Evolutionary conservation across 2,329 filamentous ascomycete genomes (phyloP).

Genomic region (Claviceps arundinis): DNA sequence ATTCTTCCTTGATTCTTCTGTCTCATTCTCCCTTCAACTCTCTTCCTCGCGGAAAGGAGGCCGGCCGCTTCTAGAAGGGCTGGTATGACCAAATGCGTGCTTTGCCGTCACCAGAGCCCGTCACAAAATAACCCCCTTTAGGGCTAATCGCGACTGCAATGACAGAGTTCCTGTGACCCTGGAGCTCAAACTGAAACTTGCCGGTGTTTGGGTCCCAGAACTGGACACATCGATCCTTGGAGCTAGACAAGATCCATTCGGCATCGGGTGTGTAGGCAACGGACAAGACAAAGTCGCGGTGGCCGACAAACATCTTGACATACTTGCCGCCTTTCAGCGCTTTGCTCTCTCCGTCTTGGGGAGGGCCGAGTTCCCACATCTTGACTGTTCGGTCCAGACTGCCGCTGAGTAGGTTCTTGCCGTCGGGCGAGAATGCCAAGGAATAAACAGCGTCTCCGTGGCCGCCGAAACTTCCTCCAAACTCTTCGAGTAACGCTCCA

Average conservation of each 20-base stretch:
- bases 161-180: constrained; percentile 97
- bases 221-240: constrained; percentile 92
- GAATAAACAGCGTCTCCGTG: constrained; percentile 96
- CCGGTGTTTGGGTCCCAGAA: constrained; percentile 97
- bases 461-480: constrained; percentile 73
- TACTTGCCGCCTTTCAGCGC: constrained; percentile 79
- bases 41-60: background rate
- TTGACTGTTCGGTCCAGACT: constrained; percentile 97
- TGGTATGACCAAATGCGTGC: constrained; percentile 92
- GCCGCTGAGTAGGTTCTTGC: constrained; percentile 83
- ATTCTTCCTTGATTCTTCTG: background rate
- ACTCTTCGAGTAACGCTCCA: constrained; percentile 75
- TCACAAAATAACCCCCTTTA: constrained; percentile 77
- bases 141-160: constrained; percentile 95
- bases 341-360: constrained; percentile 51
- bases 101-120: constrained; percentile 93
- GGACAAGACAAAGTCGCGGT: constrained; percentile 93
- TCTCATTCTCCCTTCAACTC: background rate
- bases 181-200: constrained; percentile 91
- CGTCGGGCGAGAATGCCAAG: constrained; percentile 89
- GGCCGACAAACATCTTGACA: constrained; percentile 91
- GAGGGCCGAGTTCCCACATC: constrained; percentile 87
- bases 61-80: constrained; percentile 22
- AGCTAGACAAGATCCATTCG: constrained; percentile 91
- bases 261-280: constrained; percentile 94